Evolutionary conservation across 306 rosid genomes (phyloP).

Genomic region (Macrotyloma uniflorum): DNA sequence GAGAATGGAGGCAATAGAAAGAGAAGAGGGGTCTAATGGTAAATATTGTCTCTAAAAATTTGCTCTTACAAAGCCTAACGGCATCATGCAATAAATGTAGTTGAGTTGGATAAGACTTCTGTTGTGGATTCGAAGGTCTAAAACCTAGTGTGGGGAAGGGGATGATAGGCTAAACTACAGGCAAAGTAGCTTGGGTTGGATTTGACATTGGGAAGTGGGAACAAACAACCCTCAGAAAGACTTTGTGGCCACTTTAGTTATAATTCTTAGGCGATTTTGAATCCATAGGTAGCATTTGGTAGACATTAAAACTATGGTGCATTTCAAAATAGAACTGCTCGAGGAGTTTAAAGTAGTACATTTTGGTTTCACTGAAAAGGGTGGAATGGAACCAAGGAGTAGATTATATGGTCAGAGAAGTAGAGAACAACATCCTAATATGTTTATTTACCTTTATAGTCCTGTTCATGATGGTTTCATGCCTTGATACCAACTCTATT

Average conservation of each 20-base stretch:
- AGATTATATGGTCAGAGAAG: background rate
- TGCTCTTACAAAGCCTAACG: too few relatives aligned
- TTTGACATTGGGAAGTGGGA: background rate
- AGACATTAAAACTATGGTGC: background rate
- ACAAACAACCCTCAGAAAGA: background rate
- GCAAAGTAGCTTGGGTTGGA: background rate
- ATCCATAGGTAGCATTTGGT: background rate
- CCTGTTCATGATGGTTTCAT: background rate
- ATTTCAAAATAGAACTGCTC: background rate
- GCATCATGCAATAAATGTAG: too few relatives aligned
- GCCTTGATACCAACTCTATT: background rate
- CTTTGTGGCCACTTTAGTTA: background rate
- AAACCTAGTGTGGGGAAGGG: background rate
- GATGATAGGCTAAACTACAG: background rate
- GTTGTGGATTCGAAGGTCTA: background rate
- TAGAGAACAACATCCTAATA: background rate
- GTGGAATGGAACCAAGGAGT: background rate
- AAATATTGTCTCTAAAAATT: too few relatives aligned
- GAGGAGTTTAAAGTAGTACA: background rate
- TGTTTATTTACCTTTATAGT: conserved; percentile 7
- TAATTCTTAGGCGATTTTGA: background rate
- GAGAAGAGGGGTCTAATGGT: too few relatives aligned
- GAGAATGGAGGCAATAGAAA: background rate
- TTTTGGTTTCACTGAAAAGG: background rate
- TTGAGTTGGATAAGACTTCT: background rate